Conservation (phyloP, 805 yeast species). For the Tetrapisispora arboricola region DNA sequence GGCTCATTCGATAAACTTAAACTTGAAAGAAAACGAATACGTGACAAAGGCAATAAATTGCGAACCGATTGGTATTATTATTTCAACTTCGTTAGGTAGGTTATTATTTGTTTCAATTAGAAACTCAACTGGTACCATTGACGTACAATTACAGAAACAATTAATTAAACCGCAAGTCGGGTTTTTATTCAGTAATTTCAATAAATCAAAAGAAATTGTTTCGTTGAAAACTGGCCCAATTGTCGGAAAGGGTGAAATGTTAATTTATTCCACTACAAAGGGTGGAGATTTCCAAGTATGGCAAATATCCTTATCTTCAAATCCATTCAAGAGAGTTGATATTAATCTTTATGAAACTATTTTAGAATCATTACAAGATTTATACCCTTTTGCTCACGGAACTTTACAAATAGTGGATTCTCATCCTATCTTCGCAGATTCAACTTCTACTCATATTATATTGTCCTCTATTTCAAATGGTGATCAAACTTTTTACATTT, state of each 20-base stretch:
- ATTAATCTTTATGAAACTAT: slow-evolving; percentile 30
- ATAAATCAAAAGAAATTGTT: slow-evolving; percentile 36
- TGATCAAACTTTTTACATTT: slow-evolving; percentile 31
- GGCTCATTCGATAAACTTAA: slow-evolving; percentile 18
- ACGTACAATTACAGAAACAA: slow-evolving; percentile 19
- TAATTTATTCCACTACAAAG: slow-evolving; percentile 32
- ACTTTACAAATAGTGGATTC: slow-evolving; percentile 53
- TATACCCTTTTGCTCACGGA: slow-evolving; percentile 43
- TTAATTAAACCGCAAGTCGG: slow-evolving; percentile 28
- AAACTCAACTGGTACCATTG: slow-evolving; percentile 59
- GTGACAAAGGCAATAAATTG: slow-evolving; percentile 48
- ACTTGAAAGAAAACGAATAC: slow-evolving; percentile 34
- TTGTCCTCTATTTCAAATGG: slow-evolving; percentile 36
- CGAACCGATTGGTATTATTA: slow-evolving; percentile 64
- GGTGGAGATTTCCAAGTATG: slow-evolving; percentile 40
- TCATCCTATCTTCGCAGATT: slow-evolving; percentile 36
- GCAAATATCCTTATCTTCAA: slow-evolving; percentile 39
- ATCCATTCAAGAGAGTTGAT: slow-evolving; percentile 32
- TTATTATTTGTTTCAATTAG: slow-evolving; percentile 51
- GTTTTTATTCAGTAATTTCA: slow-evolving; percentile 25
- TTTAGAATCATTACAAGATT: slow-evolving; percentile 32
- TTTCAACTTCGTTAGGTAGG: slow-evolving; percentile 63
- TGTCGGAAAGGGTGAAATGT: slow-evolving; percentile 40
- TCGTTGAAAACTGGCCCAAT: slow-evolving; percentile 47
- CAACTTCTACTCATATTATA: slow-evolving; percentile 36